These are phyloP conservation scores for Gossypium davidsonii DNA, from an alignment of 441 rosid genomes.

Conservation along the genomic window DNA sequence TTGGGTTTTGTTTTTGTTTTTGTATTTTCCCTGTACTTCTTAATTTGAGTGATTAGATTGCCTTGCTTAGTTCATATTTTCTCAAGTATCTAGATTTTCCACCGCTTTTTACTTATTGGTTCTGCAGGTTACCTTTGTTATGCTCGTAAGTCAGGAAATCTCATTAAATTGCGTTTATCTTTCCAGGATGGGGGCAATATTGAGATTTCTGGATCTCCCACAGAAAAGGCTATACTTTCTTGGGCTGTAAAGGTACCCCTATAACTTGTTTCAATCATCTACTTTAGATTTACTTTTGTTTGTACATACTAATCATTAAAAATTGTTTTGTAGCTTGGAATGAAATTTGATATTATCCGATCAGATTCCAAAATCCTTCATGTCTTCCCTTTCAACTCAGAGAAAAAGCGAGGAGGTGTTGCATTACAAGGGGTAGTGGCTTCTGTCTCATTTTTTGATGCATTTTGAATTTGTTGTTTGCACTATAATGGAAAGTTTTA, in stretches of 20 bases:
- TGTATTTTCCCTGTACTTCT: background rate
- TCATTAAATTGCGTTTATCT: constrained; percentile 10
- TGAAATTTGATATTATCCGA: constrained; percentile 71
- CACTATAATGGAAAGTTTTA: background rate
- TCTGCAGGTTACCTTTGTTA: constrained; percentile 14
- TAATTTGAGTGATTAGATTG: background rate
- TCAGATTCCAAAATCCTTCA: constrained; percentile 70
- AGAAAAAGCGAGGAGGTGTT: constrained; percentile 96
- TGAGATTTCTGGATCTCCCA: constrained; percentile 93
- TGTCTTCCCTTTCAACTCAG: constrained; percentile 91
- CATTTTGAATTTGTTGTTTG: constrained; percentile 5
- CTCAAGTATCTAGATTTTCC: background rate
- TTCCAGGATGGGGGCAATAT: constrained; percentile 68
- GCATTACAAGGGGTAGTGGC: constrained; percentile 62
- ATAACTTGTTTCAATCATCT: constrained; percentile 13
- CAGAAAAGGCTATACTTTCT: constrained; percentile 90
- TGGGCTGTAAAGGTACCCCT: constrained; percentile 81
- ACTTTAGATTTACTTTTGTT: background rate
- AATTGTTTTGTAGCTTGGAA: constrained; percentile 65
- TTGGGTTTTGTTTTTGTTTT: background rate
- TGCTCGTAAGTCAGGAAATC: background rate
- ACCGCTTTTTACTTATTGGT: background rate
- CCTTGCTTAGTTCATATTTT: background rate
- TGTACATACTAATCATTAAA: constrained; percentile 15
- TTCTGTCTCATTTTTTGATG: constrained; percentile 17